phyloP scores from a whole-genome alignment of 2,329 filamentous ascomycete genomes.

The Ascochyta fabae region DNA sequence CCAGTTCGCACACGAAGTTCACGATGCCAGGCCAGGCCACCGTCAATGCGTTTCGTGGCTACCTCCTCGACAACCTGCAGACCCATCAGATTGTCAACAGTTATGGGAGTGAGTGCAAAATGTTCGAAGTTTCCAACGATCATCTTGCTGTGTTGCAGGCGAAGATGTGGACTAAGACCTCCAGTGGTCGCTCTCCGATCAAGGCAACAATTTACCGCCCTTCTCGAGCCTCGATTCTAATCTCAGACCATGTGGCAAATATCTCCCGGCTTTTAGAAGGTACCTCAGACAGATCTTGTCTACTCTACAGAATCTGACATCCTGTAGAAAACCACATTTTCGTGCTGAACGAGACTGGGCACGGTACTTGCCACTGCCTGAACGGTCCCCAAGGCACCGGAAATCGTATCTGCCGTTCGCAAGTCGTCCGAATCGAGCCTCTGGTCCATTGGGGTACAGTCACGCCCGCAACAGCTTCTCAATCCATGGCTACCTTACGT shows the following conservation, averaged over 20 bases:
- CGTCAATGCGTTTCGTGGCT: constrained; percentile 1
- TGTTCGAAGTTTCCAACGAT: not conserved
- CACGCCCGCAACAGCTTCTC: not conserved
- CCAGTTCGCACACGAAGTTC: not conserved
- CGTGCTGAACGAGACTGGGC: not conserved
- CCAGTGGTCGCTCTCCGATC: not conserved
- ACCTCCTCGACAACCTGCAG: not conserved
- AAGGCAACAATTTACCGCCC: not conserved
- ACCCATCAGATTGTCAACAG: not conserved
- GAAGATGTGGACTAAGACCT: not conserved
- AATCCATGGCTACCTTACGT: not conserved
- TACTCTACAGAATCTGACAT: not conserved
- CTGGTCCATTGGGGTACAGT: constrained; percentile 14
- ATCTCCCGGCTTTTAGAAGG: constrained; percentile 7
- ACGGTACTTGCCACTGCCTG: not conserved
- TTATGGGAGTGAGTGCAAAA: not conserved
- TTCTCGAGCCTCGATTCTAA: not conserved
- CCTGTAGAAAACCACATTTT: not conserved
- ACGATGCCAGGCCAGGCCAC: constrained; percentile 5
- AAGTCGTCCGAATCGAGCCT: constrained; percentile 1
- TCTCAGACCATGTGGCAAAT: not conserved
- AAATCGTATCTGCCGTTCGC: not conserved
- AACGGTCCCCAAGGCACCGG: not conserved
- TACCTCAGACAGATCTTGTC: not conserved
- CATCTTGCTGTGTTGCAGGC: constrained; percentile 6